A percentile compares a stretch with the other conserved stretches of the same genome.
phyloP scores from a whole-genome alignment of 768 basidiomycete species.

The Psilocybe sp. region DNA sequence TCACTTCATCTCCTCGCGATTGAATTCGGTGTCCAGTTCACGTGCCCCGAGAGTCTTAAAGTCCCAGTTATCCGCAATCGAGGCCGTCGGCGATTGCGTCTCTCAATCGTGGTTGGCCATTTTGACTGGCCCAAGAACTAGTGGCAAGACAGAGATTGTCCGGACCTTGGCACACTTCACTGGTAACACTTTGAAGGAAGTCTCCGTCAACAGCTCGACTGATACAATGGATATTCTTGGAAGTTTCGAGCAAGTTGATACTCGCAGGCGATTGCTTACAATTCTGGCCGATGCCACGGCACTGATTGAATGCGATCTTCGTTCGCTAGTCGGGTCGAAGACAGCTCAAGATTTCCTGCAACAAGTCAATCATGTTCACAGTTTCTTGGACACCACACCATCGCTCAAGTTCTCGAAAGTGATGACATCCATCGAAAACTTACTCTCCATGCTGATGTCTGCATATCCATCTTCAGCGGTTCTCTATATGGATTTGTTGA shows the following conservation, averaged over 20 bases:
- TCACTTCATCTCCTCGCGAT: conserved; percentile 42
- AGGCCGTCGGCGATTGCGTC: conserved; percentile 73
- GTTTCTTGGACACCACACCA: conserved; percentile 6
- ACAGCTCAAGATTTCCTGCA: conserved; percentile 9
- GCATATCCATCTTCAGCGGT: no score
- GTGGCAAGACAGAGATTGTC: conserved; percentile 80
- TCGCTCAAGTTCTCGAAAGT: conserved; percentile 3
- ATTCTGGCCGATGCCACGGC: conserved; percentile 38
- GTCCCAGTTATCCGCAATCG: conserved; percentile 60
- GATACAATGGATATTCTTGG: conserved; percentile 95
- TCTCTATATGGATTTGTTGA: conserved; percentile 2
- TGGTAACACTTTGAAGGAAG: conserved; percentile 68
- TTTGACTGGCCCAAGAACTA: conserved; percentile 66
- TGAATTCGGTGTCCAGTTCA: conserved; percentile 28
- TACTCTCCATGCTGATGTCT: no score
- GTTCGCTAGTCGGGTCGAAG: conserved; percentile 30
- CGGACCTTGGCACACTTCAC: conserved; percentile 65
- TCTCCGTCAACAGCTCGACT: conserved; percentile 80
- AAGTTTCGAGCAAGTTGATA: conserved; percentile 90
- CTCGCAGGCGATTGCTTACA: conserved; percentile 33
- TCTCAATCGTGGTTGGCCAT: conserved; percentile 87
- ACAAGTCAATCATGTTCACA: conserved; percentile 11
- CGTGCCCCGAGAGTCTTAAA: conserved; percentile 56
- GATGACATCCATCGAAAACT: no score
- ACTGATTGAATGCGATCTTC: conserved; percentile 35